These are phyloP conservation scores for Venturia oleaginea DNA, from an alignment of 2,329 filamentous ascomycete genomes.

Conservation along the genomic window DNA sequence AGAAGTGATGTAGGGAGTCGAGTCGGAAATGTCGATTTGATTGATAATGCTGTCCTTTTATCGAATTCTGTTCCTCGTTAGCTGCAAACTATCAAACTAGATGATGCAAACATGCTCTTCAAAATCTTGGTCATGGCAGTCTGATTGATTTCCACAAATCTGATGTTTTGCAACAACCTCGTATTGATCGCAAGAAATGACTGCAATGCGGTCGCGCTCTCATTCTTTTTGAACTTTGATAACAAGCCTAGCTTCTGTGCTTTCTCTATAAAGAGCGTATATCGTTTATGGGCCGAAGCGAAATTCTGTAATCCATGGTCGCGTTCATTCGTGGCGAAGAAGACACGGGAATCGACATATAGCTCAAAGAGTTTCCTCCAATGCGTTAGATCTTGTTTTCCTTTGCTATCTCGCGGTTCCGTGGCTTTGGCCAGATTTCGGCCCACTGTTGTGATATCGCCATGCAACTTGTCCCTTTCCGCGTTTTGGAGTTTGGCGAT, in stretches of 20 bases:
- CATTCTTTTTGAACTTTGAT: constrained; percentile 50
- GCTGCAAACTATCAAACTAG: neutral
- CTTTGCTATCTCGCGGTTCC: constrained; percentile 48
- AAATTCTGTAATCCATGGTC: constrained; percentile 61
- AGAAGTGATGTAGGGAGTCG: constrained; percentile 51
- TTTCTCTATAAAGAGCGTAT: constrained; percentile 64
- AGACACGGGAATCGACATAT: constrained; percentile 70
- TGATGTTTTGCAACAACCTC: constrained; percentile 66
- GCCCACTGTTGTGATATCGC: constrained; percentile 56
- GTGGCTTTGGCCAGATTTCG: constrained; percentile 55
- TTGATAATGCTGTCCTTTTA: constrained; percentile 69
- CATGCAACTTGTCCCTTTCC: constrained; percentile 55
- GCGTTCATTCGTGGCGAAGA: constrained; percentile 68
- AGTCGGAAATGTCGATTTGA: constrained; percentile 54
- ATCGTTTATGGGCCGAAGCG: constrained; percentile 54
- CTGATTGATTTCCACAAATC: constrained; percentile 77
- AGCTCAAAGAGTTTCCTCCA: constrained; percentile 79
- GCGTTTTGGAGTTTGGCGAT: constrained; percentile 59
- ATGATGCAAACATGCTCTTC: constrained; percentile 52
- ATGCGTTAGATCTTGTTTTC: constrained; percentile 50
- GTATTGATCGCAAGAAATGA: constrained; percentile 66
- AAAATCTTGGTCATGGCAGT: constrained; percentile 72
- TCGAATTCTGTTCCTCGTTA: constrained; percentile 59
- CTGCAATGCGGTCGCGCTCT: constrained; percentile 55
- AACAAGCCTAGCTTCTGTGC: constrained; percentile 45